Base-by-base conservation (phyloP, 352 stramenopile genomes). In the Nothophytophthora sp. region DNA sequence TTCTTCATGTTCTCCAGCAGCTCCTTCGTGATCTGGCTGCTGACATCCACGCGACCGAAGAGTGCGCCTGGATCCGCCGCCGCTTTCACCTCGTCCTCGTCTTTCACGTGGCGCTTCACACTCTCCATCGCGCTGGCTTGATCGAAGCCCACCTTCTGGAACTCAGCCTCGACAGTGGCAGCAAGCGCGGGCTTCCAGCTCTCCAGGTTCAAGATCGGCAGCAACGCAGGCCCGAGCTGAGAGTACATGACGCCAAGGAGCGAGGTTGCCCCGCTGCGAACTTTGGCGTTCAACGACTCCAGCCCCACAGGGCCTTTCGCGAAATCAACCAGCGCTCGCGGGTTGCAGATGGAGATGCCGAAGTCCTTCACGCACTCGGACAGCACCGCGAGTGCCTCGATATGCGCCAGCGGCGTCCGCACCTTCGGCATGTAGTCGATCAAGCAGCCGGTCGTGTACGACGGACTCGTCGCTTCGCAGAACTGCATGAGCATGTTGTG, bases 1-100 rank as follows among this genome's bases (percentile, higher is more conserved):
- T 82, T 91, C 33, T 92, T 89, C 73, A 96, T 89, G 30, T 90
- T 71, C 1, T 77, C 82, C 35, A 96, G 70, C n/a, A 96, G 52
- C 8, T 96, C 82, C 46, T 93, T 96, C 16, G 86, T 94, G 23
- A 96, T 76, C 34, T 94, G 82, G 19, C 50, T 63, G 34, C 82
- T 92, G 18, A 95, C 74, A 48, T 96, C 86, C 9, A 81, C 63
- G 33, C 86, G 76, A 11, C 82, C 86, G 49, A 96, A 93, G 2
- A 92, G 52, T 25, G 70, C 72, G 12, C 73, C 70, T 23, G 67
- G 48, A 45, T 88, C 75, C 18, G 65, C 50, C 35, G 58, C 50
- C 67, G 67, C 43, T 53, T 70, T 20, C 33, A 47, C 63, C 38
- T 82, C 80, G 24, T 88, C 81, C 16, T 85, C 73, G 29, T 79